phyloP scores from a whole-genome alignment of 179 eudicot species.

The Corrigiola litoralis region DNA sequence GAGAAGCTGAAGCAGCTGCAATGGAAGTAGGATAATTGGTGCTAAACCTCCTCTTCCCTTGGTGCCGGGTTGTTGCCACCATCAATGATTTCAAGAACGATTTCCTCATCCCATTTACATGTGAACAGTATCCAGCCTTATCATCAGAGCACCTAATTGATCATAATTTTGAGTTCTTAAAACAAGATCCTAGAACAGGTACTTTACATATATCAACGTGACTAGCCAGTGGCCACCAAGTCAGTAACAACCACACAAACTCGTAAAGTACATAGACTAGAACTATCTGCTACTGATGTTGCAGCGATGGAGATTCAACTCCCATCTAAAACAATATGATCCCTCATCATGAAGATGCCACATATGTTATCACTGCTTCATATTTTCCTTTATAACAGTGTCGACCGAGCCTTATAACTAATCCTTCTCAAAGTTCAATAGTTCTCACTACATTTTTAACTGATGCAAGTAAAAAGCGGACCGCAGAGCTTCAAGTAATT shows the following conservation, averaged over 20 bases:
- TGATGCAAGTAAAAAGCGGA: neutral
- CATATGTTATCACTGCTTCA: neutral
- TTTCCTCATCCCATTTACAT: slow-evolving; percentile 32
- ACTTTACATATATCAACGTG: slow-evolving; percentile 16
- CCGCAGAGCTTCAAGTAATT: neutral
- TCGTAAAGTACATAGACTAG: slow-evolving; percentile 10
- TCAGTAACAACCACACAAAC: slow-evolving; percentile 15
- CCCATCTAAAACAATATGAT: neutral
- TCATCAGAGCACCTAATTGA: slow-evolving; percentile 37
- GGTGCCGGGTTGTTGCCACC: slow-evolving; percentile 26
- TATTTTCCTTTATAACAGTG: neutral
- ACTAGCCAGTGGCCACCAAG: slow-evolving; percentile 14
- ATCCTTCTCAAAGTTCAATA: neutral
- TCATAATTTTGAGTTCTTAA: slow-evolving; percentile 33
- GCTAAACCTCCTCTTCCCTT: slow-evolving; percentile 29
- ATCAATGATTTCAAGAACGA: slow-evolving; percentile 26
- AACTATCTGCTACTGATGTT: neutral
- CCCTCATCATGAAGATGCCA: too few relatives aligned
- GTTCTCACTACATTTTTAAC: neutral
- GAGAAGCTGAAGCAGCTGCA: slow-evolving; percentile 43
- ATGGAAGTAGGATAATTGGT: slow-evolving; percentile 26
- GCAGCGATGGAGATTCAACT: neutral
- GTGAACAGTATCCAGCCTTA: slow-evolving; percentile 28
- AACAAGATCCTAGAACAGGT: slow-evolving; percentile 30
- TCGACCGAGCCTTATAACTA: neutral